Percentiles rank a stretch among this genome's conserved stretches.
These are phyloP conservation scores for Triticum monococcum DNA, from an alignment of 176 grass and related monocot genomes.

Conservation along the genomic window DNA sequence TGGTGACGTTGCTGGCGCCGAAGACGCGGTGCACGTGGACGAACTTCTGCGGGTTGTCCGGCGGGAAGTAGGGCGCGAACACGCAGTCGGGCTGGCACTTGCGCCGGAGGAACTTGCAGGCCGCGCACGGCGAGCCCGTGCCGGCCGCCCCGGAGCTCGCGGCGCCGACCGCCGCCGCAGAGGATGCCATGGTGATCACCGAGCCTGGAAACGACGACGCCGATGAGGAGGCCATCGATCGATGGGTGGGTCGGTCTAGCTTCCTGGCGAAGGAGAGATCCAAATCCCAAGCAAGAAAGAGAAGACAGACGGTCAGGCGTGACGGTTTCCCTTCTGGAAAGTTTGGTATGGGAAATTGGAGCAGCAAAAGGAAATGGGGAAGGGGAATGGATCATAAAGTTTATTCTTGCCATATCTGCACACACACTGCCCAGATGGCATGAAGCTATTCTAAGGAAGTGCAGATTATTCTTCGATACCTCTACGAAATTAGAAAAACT, in stretches of 20 bases:
- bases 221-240: slow-evolving; percentile 58
- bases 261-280: slow-evolving; percentile 26
- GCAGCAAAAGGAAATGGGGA: slow-evolving; percentile 8
- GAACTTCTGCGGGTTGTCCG: slow-evolving; percentile 95
- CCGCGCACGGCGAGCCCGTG: slow-evolving; percentile 88
- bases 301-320: neutral
- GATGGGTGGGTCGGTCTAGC: neutral
- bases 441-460: neutral
- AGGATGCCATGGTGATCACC: slow-evolving; percentile 43
- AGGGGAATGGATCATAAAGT: slow-evolving; percentile 16
- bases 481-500: neutral
- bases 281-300: neutral
- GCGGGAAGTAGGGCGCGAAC: slow-evolving; percentile 97
- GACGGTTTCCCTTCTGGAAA: slow-evolving; percentile 21
- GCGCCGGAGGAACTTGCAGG: slow-evolving; percentile 94
- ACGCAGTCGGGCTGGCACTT: slow-evolving; percentile 99
- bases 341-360: neutral
- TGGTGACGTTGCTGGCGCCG: slow-evolving; percentile 97
- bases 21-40: slow-evolving; percentile 94
- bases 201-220: slow-evolving; percentile 46
- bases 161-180: slow-evolving; percentile 19
- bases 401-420: slow-evolving; percentile 24
- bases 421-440: neutral
- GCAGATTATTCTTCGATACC: slow-evolving; percentile 4
- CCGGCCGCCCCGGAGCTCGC: slow-evolving; percentile 23